Base-by-base conservation (phyloP, 2,329 filamentous ascomycete species). In the Gaeumannomyces sp. region DNA sequence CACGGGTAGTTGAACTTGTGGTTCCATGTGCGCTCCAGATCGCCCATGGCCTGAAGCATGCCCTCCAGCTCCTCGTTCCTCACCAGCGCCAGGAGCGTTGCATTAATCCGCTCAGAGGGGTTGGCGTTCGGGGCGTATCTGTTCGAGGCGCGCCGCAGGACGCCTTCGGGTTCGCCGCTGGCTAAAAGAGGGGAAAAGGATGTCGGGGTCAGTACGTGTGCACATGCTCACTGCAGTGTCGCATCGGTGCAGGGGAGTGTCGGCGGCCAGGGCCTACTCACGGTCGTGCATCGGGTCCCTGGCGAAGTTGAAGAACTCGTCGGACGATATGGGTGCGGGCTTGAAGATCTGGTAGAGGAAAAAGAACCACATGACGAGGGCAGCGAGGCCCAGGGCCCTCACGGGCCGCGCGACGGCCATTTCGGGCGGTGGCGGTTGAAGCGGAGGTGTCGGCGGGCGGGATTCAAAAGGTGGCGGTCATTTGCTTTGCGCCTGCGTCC, bases 1-100 rank as follows among this genome's bases (percentile, higher is more conserved):
- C 95, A 99, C 0, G 95, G 95, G 74, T 99, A 99, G 81, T 99
- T 99, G 85, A 98, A 99, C 75, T 99, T 99, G 82, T 87, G 83
- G 73, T 99, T 99, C 93, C 93, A 99, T 1, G 94, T 98, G 69
- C 90, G 82, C 79, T 99, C 95, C 66, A 99, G 83, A 73, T 99
- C 94, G 64, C 79, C 78, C 92, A 99, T 99, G 31, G 93, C 92
- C 73, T 89, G 85, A 31, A 98, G 81, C 81, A 99, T 90, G 60
- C 89, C 91, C 28, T 87, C 79, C 33, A 97, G 80, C 80, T 99
- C 95, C 74, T 91, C 88, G 73, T 99, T 99, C 67, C 95, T 89
- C 65, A 99, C 95, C 53, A 99, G 85, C 28, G 93, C 90, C 69
- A 99, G 84, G 65, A 99, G 83, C 4, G 95, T 98, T 66, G 95